Base-by-base conservation (phyloP, 2,329 filamentous ascomycete genomes). In the Penicillium verrucosum region DNA sequence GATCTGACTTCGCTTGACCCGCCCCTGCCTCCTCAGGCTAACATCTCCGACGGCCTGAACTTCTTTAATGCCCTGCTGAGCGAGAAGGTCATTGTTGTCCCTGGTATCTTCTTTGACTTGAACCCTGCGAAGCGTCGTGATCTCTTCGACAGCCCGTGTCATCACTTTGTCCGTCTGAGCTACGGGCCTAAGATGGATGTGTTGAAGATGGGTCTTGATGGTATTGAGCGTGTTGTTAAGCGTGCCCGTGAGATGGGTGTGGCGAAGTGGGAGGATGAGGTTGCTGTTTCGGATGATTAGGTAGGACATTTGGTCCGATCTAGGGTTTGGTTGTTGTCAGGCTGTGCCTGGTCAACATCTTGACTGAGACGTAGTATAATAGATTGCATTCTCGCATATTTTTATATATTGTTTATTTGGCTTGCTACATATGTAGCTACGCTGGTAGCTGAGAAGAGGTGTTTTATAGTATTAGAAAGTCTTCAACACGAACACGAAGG, bases 31-130 rank as follows among this genome's bases (percentile, higher is more conserved):
- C 74, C 61, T 16, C 66, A 73, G 54, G 73, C 93, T 0, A 84
- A 86, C 60, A 96, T 97, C 73, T 88, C 89, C 58, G 93, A 97
- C 72, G 93, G 93, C 9, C 80, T 97, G 69, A 96, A 96, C 79
- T 97, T 97, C 83, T 97, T 97, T 85, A 86, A 94, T 73, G 92
- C 92, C 30, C 94, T 94, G 71, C 80, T 97, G 43, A 86, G 89
- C 69, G 92, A 97, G 80, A 95, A 95, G 82, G 90, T 95, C 64
- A 97, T 97, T 70, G 92, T 97, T 18, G 93, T 97, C 5, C 93
- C 93, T 0, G 93, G 93, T 58, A 97, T 97, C 75, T 97, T 97
- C 83, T 97, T 97, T 73, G 93, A 97, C 70, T 77, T 97, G 62
- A 97, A 97, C 78, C 93, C 93, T 4, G 88, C 89, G 36, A 89